A percentile compares a stretch with the other conserved stretches of the same genome.
Evolutionary conservation across 441 rosid genomes (phyloP).

Genomic region (Populus hybrid): DNA sequence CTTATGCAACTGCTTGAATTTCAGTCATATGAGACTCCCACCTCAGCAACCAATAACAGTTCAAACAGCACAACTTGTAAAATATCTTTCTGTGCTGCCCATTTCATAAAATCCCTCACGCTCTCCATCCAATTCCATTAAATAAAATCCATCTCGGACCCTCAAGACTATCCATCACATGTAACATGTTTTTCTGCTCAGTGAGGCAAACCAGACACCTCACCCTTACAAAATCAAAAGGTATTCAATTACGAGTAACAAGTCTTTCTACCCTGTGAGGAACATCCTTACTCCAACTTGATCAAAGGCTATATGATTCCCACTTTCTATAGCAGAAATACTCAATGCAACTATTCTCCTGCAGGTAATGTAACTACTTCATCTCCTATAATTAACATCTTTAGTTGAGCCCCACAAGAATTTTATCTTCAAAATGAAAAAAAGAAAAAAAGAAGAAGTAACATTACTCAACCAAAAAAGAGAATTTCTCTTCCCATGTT

Average conservation of each 20-base stretch:
- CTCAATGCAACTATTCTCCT: neutral
- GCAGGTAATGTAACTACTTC: neutral
- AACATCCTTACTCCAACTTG: neutral
- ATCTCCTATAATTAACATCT: neutral
- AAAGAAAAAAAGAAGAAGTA: neutral
- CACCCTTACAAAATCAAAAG: too few relatives aligned
- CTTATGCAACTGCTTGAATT: too few relatives aligned
- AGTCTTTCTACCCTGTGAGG: neutral
- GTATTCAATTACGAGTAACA: neutral
- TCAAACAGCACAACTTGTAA: too few relatives aligned
- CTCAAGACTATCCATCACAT: too few relatives aligned
- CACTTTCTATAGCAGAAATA: neutral
- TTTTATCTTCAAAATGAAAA: neutral
- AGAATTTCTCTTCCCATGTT: neutral
- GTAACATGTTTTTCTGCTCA: too few relatives aligned
- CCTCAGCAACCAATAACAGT: neutral
- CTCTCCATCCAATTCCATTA: too few relatives aligned
- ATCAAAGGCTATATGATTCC: neutral
- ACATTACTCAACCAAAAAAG: neutral
- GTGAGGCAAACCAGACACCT: too few relatives aligned
- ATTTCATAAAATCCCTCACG: too few relatives aligned
- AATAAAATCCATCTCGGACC: too few relatives aligned
- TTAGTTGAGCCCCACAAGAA: neutral
- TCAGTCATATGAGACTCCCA: neutral
- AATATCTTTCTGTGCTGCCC: too few relatives aligned